These are phyloP conservation scores for Sisymbrium altissimum DNA, from an alignment of 345 rosid species.

Conservation along the genomic window DNA sequence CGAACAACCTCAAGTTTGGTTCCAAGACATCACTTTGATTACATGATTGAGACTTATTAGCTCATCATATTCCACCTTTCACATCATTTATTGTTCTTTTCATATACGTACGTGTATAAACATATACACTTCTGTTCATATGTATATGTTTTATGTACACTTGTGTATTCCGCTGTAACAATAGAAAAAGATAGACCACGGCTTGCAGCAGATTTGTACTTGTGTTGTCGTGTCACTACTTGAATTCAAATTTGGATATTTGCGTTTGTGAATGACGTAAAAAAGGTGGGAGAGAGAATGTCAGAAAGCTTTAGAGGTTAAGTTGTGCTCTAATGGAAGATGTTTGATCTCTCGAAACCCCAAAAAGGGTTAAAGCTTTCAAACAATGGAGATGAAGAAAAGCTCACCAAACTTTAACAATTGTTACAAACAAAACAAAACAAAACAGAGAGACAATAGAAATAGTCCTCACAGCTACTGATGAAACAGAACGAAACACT, in stretches of 20 bases:
- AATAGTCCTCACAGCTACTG: slow-evolving; percentile 13
- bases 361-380: slow-evolving; percentile 6
- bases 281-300: background rate
- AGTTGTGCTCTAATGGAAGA: background rate
- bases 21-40: slow-evolving; percentile 17
- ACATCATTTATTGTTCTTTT: background rate
- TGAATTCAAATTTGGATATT: background rate
- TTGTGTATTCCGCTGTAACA: background rate
- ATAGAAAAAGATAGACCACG: background rate
- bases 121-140: background rate
- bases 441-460: slow-evolving; percentile 10
- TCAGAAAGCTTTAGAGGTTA: background rate
- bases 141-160: background rate
- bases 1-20: slow-evolving; percentile 15
- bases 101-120: background rate
- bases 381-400: slow-evolving; percentile 20
- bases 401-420: slow-evolving; percentile 14
- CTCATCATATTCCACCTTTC: slow-evolving; percentile 16
- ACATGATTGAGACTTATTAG: slow-evolving; percentile 13
- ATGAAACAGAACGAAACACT: slow-evolving; percentile 14
- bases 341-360: slow-evolving; percentile 16
- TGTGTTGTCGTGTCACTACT: background rate
- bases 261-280: background rate
- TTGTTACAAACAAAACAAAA: slow-evolving; percentile 29
- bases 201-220: background rate